Evolutionary conservation across 805 yeast genomes (phyloP), one percentile per base, ranked within the genome.

Genomic region (Barnettozyma salicaria): DNA sequence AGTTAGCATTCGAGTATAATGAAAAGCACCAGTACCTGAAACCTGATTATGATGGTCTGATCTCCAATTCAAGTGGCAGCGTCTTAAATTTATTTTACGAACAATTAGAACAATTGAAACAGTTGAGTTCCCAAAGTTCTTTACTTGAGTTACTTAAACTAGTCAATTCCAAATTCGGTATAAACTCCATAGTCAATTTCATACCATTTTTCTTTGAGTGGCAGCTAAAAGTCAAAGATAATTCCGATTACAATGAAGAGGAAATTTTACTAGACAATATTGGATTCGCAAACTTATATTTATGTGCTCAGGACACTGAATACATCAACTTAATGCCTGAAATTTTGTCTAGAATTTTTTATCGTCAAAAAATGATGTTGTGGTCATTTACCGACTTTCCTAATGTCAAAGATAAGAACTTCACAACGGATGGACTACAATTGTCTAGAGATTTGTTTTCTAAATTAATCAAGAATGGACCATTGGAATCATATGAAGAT

Each of bases 131-230:
- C 8, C 40, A 36, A 13, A 22, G 32, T 6, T 28, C 28, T 11
- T 39, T 40, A n/a, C 27, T 47, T 13, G 20, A 34, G 3, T 28
- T 45, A 26, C 24, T 49, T 19, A 46, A 50, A 4, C 27, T 47
- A 7, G 40, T 66, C 21, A 39, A 58, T 16, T 39, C 48, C 9
- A 58, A 58, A 19, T 64, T 64, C 36, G 80, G 79, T 1, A 53
- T 72, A 33, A 74, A 73, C 45, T 65, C 71, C 19, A 47, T 70
- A 17, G 62, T 55, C 41, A 70, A 70, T 43, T 67, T 64, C 32
- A 40, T 73, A 4, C 69, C 75, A 3, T 69, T 63, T 44, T 65
- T 71, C 43, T 60, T 60, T 38, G 63, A 61, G 38, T 73, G 77
- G 77, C 58, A 56, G 30, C 25, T 64, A 12, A 12, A 12, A 6